Conservation (phyloP, 441 rosid species). For the Isatis lusitanica region DNA sequence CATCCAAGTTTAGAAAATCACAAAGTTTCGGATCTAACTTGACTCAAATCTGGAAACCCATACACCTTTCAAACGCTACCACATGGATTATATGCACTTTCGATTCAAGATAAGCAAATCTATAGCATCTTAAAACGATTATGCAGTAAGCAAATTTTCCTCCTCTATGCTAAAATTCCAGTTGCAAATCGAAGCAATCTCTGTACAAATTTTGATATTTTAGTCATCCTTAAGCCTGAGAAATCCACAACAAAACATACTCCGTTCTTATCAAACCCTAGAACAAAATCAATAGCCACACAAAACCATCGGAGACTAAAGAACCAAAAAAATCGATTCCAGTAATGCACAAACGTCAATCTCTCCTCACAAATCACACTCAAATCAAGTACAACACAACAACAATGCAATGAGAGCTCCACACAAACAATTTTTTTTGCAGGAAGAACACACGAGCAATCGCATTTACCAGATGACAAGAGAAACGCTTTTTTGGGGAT, state of each 20-base stretch:
- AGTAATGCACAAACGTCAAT: conserved; percentile 23
- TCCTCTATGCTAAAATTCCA: background rate
- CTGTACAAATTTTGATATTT: background rate
- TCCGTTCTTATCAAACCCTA: conserved; percentile 29
- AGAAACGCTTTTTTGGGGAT: conserved; percentile 14
- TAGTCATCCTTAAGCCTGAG: background rate
- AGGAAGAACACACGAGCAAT: conserved; percentile 26
- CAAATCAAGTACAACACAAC: conserved; percentile 4
- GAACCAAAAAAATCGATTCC: conserved; percentile 18
- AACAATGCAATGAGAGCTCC: conserved; percentile 16
- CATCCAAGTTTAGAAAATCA: conserved; percentile 16
- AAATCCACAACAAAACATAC: conserved; percentile 6
- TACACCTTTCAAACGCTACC: background rate
- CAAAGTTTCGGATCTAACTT: conserved; percentile 25
- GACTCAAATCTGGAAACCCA: conserved; percentile 34
- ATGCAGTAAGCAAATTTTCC: background rate
- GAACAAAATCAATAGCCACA: conserved; percentile 26
- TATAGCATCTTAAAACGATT: conserved; percentile 6
- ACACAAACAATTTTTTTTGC: conserved; percentile 8
- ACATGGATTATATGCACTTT: background rate
- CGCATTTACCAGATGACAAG: conserved; percentile 28
- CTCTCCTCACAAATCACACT: background rate
- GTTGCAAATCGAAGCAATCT: conserved; percentile 12
- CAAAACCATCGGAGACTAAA: conserved; percentile 24
- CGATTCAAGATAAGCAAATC: background rate